A percentile compares a stretch with the other conserved stretches of the same genome.
Evolutionary conservation across 129 eudicot species (phyloP).

Genomic region (Apium graveolens): DNA sequence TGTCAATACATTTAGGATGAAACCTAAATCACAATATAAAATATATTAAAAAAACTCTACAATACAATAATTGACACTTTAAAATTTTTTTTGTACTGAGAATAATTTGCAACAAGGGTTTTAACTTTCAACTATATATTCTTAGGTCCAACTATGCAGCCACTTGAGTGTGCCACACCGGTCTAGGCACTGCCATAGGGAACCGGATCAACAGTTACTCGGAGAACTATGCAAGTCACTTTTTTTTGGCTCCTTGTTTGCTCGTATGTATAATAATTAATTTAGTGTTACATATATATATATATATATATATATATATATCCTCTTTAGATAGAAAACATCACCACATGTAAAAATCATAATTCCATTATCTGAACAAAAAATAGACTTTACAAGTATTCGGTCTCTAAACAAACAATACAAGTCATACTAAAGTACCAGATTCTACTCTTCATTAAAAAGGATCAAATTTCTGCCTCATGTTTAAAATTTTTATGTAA

Average conservation of each 20-base stretch:
- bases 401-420: background rate
- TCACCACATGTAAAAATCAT: background rate
- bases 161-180: background rate
- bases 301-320: too few species aligned
- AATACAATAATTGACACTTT: background rate
- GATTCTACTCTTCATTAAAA: background rate
- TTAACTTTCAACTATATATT: background rate
- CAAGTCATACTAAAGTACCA: background rate
- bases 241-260: background rate
- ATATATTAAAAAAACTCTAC: background rate
- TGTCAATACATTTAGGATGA: constrained; percentile 87
- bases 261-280: background rate
- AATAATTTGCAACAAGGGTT: background rate
- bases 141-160: background rate
- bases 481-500: background rate
- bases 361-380: background rate
- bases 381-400: background rate
- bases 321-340: background rate
- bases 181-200: background rate
- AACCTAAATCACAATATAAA: constrained; percentile 49
- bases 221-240: background rate
- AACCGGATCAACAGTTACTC: background rate
- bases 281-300: background rate
- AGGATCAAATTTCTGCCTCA: background rate
- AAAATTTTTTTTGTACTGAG: too few species aligned